A percentile compares a stretch with the other conserved stretches of the same genome.
Evolutionary conservation across 1,139 yeast genomes (phyloP).

Genomic region (Casaregolazyma lundiana): DNA sequence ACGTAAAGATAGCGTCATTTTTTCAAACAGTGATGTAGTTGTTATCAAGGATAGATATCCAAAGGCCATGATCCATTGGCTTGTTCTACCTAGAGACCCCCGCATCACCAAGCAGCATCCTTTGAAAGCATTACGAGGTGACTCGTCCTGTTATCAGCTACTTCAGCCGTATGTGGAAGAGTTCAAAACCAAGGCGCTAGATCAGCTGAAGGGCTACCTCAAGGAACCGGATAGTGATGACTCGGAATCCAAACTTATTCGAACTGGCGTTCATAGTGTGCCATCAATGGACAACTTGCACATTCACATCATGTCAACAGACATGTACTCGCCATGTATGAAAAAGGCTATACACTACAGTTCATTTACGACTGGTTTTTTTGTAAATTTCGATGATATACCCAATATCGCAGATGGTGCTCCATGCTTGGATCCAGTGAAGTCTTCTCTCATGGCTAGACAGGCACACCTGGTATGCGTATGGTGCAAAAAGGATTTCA

Average conservation of each 20-base stretch:
- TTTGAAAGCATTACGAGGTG: conserved; percentile 45
- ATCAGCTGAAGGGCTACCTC: conserved; percentile 30
- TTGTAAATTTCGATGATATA: conserved; percentile 47
- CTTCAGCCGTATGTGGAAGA: conserved; percentile 41
- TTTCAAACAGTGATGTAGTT: conserved; percentile 48
- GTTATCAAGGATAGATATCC: conserved; percentile 61
- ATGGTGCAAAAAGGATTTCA: conserved; percentile 46
- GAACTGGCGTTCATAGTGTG: conserved; percentile 62
- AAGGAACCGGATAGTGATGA: conserved; percentile 2
- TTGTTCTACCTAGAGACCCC: conserved; percentile 53
- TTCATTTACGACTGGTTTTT: conserved; percentile 63
- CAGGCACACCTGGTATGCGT: conserved; percentile 45
- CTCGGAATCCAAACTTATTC: conserved; percentile 30
- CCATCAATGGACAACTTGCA: conserved; percentile 71
- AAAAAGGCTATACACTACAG: conserved; percentile 67
- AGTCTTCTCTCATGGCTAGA: conserved; percentile 32
- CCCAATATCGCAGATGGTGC: conserved; percentile 14
- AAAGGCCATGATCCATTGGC: conserved; percentile 56
- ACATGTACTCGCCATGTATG: conserved; percentile 50
- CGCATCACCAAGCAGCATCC: conserved; percentile 48
- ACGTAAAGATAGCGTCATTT: conserved; percentile 32
- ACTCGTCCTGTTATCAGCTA: conserved; percentile 33
- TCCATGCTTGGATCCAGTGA: conserved; percentile 11
- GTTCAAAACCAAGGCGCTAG: conserved; percentile 41
- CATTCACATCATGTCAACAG: conserved; percentile 66